Conservation (phyloP, 306 rosid genomes). For the Begonia peltatifolia region DNA sequence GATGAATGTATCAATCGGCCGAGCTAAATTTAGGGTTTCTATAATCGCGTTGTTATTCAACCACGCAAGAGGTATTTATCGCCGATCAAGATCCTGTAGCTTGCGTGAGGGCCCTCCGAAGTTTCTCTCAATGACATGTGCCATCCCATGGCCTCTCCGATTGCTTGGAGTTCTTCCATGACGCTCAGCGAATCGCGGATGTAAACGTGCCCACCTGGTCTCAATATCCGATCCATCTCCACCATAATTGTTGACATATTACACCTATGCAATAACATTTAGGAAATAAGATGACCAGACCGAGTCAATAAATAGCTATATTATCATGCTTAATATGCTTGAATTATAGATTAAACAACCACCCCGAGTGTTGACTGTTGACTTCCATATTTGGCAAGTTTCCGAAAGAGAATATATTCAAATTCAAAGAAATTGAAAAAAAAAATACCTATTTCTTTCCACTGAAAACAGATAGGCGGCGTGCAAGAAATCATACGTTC, state of each 20-base stretch:
- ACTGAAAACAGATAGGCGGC: slow-evolving; percentile 72
- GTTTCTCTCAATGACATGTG: slow-evolving; percentile 26
- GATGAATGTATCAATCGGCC: no score
- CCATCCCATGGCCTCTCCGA: slow-evolving; percentile 55
- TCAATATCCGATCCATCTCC: slow-evolving; percentile 80
- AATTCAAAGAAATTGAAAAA: not conserved
- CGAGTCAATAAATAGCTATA: not conserved
- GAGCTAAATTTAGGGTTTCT: no score
- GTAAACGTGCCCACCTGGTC: slow-evolving; percentile 76
- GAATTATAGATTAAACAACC: no score
- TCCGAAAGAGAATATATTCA: not conserved
- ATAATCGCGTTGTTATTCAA: not conserved
- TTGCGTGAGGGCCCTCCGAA: slow-evolving; percentile 83
- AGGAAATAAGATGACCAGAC: slow-evolving; percentile 8
- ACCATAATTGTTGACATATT: slow-evolving; percentile 67
- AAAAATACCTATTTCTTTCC: slow-evolving; percentile 49
- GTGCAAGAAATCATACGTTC: slow-evolving; percentile 75
- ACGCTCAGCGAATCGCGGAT: slow-evolving; percentile 51
- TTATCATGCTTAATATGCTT: slow-evolving; percentile 2
- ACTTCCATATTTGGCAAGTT: not conserved
- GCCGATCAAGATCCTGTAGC: slow-evolving; percentile 56
- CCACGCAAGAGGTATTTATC: slow-evolving; percentile 47
- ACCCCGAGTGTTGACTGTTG: not conserved
- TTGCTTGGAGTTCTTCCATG: slow-evolving; percentile 41
- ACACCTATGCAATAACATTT: slow-evolving; percentile 27